phyloP scores from a whole-genome alignment of 2,329 filamentous ascomycete species.

The Pestalotiopsis sp. region DNA sequence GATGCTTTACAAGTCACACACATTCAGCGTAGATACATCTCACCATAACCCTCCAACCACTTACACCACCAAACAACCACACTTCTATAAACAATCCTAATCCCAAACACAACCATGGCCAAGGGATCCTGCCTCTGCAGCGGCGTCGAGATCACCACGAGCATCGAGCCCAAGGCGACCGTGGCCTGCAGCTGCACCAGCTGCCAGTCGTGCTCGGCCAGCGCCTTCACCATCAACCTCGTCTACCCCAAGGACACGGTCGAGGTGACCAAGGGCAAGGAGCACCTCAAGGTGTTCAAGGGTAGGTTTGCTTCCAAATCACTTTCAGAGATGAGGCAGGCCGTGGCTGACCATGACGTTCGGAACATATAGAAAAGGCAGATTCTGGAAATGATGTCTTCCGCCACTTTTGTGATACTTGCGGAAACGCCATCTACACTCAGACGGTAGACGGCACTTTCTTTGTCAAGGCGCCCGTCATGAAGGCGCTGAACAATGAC shows the following conservation, averaged over 20 bases:
- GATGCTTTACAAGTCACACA: no score
- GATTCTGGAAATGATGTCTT: conserved; percentile 15
- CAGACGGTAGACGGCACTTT: conserved; percentile 8
- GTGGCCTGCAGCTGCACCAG: conserved; percentile 16
- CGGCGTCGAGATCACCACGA: conserved; percentile 10
- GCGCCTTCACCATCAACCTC: conserved; percentile 13
- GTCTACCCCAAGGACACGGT: conserved; percentile 14
- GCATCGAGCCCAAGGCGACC: conserved; percentile 9
- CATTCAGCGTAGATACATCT: no score
- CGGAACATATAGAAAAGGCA: not conserved
- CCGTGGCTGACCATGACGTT: not conserved
- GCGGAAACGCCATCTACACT: conserved; percentile 14
- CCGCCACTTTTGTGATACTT: conserved; percentile 15
- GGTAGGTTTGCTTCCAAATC: not conserved
- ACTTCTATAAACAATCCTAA: not conserved
- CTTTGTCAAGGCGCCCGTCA: conserved; percentile 14
- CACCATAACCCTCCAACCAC: not conserved
- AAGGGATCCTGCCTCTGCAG: conserved; percentile 15
- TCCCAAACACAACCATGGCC: not conserved
- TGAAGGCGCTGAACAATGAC: conserved; percentile 6
- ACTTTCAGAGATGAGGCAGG: not conserved
- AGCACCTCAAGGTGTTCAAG: conserved; percentile 13
- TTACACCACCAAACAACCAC: not conserved
- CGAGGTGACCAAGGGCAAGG: conserved; percentile 11
- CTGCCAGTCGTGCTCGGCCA: conserved; percentile 14